These are phyloP conservation scores for Rickenella mellea DNA, from an alignment of 768 basidiomycete species.

Conservation along the genomic window DNA sequence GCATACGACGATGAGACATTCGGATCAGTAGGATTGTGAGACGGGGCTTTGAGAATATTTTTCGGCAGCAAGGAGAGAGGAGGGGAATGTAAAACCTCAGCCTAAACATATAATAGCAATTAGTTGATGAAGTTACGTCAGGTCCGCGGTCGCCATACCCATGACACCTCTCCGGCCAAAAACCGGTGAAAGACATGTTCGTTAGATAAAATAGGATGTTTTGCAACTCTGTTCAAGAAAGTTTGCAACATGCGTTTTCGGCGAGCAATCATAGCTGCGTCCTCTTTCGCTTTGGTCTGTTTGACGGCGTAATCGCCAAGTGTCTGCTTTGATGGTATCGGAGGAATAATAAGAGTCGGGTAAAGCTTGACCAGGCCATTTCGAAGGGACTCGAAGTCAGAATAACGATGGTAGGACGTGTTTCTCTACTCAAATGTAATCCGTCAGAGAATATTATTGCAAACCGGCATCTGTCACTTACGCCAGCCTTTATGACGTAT, in stretches of 20 bases:
- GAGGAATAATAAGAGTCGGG: constrained; percentile 93
- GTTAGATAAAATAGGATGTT: constrained; percentile 91
- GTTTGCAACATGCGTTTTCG: constrained; percentile 93
- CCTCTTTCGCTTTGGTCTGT: constrained; percentile 94
- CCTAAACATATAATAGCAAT: constrained; percentile 30
- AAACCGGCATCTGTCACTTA: constrained; percentile 24
- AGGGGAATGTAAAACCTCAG: constrained; percentile 87
- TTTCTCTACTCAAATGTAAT: constrained; percentile 41
- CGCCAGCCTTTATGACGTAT: constrained; percentile 87
- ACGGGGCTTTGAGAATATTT: constrained; percentile 91
- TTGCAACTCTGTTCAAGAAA: constrained; percentile 82
- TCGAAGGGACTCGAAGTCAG: constrained; percentile 93
- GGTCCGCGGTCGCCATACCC: too few relatives aligned
- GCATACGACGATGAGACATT: constrained; percentile 65
- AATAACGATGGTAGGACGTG: constrained; percentile 85
- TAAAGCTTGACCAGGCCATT: constrained; percentile 78
- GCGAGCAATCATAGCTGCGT: constrained; percentile 81
- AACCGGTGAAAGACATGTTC: constrained; percentile 97
- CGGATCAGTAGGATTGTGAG: constrained; percentile 86
- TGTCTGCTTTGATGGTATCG: constrained; percentile 94
- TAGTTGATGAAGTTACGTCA: not conserved
- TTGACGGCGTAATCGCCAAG: constrained; percentile 96
- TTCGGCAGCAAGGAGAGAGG: constrained; percentile 88
- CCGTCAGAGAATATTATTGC: constrained; percentile 8
- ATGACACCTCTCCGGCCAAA: constrained; percentile 90